A percentile compares a stretch with the other conserved stretches of the same genome.
Conservation (phyloP, 108 stramenopile species). For the Stephanodiscus minutulus region DNA sequence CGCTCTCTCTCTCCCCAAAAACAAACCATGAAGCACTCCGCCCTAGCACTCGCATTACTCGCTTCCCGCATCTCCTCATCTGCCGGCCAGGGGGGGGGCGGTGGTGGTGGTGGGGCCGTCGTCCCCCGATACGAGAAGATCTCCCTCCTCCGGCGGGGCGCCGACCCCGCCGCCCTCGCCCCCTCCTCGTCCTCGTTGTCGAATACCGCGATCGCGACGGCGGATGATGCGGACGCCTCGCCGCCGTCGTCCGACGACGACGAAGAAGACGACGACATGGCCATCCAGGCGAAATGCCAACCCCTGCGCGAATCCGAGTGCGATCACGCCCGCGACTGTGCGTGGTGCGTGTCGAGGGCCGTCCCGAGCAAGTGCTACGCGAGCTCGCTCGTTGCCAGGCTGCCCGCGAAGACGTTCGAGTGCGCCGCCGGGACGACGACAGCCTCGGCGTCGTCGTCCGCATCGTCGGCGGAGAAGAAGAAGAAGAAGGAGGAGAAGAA, state of each 20-base stretch:
- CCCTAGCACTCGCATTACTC: slow-evolving; percentile 2
- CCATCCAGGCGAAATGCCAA: not conserved
- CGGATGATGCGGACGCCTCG: too few relatives aligned
- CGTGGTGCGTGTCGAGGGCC: slow-evolving; percentile 24
- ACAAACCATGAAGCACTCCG: slow-evolving; percentile 25
- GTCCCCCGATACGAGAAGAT: slow-evolving; percentile 9
- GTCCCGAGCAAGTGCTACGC: slow-evolving; percentile 18
- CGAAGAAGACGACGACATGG: not conserved
- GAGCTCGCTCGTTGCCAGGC: not conserved
- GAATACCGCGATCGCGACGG: not conserved
- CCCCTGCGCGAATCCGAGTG: not conserved
- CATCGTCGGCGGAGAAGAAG: too few relatives aligned
- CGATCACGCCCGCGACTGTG: slow-evolving; percentile 9
- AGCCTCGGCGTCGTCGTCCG: too few relatives aligned
- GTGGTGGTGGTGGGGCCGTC: not conserved
- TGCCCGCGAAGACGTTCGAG: slow-evolving; percentile 12
- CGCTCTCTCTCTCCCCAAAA: too few relatives aligned
- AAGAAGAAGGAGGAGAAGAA: not conserved
- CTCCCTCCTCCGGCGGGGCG: slow-evolving; percentile 21
- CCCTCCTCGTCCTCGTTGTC: not conserved
- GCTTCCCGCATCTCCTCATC: slow-evolving; percentile 7
- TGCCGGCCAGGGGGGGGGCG: not conserved
- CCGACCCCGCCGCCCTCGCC: slow-evolving; percentile 2
- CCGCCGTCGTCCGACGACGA: not conserved
- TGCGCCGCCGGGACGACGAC: slow-evolving; percentile 1